Percentiles rank a stretch among this genome's conserved stretches.
Conservation (phyloP, 1,284 basidiomycete genomes). For the Fomitiporia mediterranea region DNA sequence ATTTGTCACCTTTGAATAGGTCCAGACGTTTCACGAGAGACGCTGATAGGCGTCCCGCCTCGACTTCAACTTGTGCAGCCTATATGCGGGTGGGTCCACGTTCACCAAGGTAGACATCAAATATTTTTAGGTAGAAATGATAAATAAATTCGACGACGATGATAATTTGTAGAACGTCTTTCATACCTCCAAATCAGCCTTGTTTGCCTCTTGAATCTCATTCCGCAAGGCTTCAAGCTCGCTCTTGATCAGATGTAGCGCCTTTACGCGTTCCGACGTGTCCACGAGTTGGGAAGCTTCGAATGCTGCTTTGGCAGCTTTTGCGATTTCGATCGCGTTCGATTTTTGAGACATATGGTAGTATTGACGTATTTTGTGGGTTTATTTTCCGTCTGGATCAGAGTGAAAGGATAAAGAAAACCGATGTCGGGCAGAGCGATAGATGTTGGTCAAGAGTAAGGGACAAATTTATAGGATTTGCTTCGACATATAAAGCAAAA, state of each 20-base stretch:
- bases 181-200: conserved; percentile 69
- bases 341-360: conserved; percentile 10
- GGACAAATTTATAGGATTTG: too few species aligned
- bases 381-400: too few species aligned
- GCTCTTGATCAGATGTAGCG: conserved; percentile 65
- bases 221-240: conserved; percentile 61
- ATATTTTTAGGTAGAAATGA: not conserved
- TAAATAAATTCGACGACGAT: not conserved
- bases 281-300: conserved; percentile 80
- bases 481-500: too few species aligned
- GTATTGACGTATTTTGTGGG: too few species aligned
- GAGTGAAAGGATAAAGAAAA: too few species aligned
- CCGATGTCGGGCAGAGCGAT: too few species aligned
- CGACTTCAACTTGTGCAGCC: conserved; percentile 77
- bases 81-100: conserved; percentile 34
- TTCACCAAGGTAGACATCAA: too few species aligned
- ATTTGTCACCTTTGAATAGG: conserved; percentile 83
- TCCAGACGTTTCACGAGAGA: conserved; percentile 86
- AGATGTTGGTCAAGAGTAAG: too few species aligned
- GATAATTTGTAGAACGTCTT: not conserved
- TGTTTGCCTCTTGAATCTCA: conserved; percentile 77
- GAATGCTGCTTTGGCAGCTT: conserved; percentile 76
- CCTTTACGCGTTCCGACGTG: conserved; percentile 60
- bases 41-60: conserved; percentile 76
- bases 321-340: conserved; percentile 48